These are phyloP conservation scores for Aspergillus brunneoviolaceus DNA, from an alignment of 2,329 filamentous ascomycete genomes.

Conservation along the genomic window DNA sequence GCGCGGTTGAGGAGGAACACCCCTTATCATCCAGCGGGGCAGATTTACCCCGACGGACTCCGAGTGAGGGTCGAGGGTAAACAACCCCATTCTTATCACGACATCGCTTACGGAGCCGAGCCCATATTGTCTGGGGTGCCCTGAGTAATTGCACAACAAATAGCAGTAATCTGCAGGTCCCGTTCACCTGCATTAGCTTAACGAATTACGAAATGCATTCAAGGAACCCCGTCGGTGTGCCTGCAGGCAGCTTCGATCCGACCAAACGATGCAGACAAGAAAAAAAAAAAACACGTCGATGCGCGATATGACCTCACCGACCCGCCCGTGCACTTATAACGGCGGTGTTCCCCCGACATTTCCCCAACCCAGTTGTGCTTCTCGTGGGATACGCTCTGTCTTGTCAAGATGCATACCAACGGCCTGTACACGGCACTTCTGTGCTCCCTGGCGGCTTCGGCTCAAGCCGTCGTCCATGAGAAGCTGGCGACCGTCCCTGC, in stretches of 20 bases:
- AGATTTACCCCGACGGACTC: slow-evolving; percentile 1
- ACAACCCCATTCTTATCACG: slow-evolving; percentile 6
- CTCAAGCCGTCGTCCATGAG: slow-evolving; percentile 1
- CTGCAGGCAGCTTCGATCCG: background rate
- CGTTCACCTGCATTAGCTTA: background rate
- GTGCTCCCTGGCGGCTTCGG: slow-evolving; percentile 2
- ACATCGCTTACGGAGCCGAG: background rate
- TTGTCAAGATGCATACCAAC: slow-evolving; percentile 1
- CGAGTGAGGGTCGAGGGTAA: background rate
- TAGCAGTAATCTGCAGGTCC: background rate
- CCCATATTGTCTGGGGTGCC: background rate
- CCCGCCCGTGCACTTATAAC: background rate
- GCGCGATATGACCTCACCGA: background rate
- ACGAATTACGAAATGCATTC: background rate
- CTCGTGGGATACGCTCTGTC: background rate
- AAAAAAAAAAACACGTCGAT: background rate
- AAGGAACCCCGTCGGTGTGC: background rate
- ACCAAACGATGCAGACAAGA: background rate
- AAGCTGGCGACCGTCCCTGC: slow-evolving; percentile 4
- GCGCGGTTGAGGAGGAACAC: background rate
- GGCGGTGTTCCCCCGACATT: background rate
- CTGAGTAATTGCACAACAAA: background rate
- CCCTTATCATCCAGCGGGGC: background rate
- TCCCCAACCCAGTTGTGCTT: background rate
- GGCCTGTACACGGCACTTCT: slow-evolving; percentile 5